Conservation (phyloP, 345 rosid species). For the Sisymbrium altissimum region DNA sequence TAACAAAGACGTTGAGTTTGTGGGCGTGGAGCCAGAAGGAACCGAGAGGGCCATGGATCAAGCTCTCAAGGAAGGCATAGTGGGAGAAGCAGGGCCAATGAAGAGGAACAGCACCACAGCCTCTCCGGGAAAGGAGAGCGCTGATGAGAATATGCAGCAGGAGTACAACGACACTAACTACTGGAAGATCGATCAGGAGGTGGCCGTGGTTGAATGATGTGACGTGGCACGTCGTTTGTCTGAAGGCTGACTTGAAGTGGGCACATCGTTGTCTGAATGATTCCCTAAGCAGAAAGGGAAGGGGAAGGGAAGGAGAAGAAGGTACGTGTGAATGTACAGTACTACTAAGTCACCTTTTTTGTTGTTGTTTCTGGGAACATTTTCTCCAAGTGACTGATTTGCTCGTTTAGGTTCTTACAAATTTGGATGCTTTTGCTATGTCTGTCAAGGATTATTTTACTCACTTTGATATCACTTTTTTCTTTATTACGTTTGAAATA, state of each 20-base stretch:
- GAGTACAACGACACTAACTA: conserved; percentile 93
- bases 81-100: conserved; percentile 88
- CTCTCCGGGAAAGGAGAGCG: conserved; percentile 50
- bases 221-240: not conserved
- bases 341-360: conserved; percentile 16
- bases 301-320: conserved; percentile 3
- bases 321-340: conserved; percentile 34
- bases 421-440: conserved; percentile 18
- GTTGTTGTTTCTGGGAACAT: not conserved
- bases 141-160: conserved; percentile 59
- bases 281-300: not conserved
- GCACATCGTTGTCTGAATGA: conserved; percentile 6
- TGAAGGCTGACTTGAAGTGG: not conserved
- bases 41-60: conserved; percentile 97
- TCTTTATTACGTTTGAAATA: conserved; percentile 19
- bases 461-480: not conserved
- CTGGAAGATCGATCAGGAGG: conserved; percentile 93
- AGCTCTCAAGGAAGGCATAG: conserved; percentile 92
- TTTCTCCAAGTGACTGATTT: conserved; percentile 20
- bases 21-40: conserved; percentile 87
- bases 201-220: conserved; percentile 65
- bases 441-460: conserved; percentile 17
- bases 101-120: conserved; percentile 57
- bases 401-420: conserved; percentile 25
- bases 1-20: conserved; percentile 90